Evolutionary conservation across 148 eudicot species (phyloP).

Genomic region (Selenicereus undatus): DNA sequence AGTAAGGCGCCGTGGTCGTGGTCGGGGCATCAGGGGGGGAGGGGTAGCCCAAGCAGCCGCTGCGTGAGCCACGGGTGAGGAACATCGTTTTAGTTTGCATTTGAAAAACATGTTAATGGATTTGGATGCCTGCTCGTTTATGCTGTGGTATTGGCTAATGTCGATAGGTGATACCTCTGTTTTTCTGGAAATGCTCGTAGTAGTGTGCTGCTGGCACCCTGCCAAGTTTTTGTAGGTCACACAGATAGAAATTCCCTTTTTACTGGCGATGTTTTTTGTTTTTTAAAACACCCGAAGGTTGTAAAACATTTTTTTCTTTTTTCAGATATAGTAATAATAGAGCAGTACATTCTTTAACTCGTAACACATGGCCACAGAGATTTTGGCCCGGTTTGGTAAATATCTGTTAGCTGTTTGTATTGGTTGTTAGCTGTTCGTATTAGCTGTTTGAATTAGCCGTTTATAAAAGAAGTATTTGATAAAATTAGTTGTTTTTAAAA

Average conservation of each 20-base stretch:
- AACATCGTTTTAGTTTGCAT: slow-evolving; percentile 3
- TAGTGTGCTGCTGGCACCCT: slow-evolving; percentile 17
- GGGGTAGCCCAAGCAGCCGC: slow-evolving; percentile 28
- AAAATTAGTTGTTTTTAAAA: no score
- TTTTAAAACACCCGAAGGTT: background rate
- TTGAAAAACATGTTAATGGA: slow-evolving; percentile 9
- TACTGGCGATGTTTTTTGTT: background rate
- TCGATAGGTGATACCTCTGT: slow-evolving; percentile 19
- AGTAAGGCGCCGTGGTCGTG: slow-evolving; percentile 39
- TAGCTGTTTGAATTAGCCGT: no score
- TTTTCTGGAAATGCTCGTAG: slow-evolving; percentile 13
- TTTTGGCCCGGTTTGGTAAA: no score
- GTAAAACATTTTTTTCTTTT: slow-evolving; percentile 11
- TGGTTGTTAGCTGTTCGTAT: no score
- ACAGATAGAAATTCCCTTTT: background rate
- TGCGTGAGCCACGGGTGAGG: slow-evolving; percentile 15
- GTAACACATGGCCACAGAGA: background rate
- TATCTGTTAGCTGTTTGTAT: no score
- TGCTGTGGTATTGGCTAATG: slow-evolving; percentile 22
- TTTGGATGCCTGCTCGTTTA: slow-evolving; percentile 21
- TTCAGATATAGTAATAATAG: slow-evolving; percentile 20
- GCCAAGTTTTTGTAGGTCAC: slow-evolving; percentile 25
- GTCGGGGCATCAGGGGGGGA: slow-evolving; percentile 14
- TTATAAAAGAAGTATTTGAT: no score
- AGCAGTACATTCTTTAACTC: slow-evolving; percentile 24